Evolutionary conservation across 140 eudicot species (phyloP).

Genomic region (Oenanthe javanica): DNA sequence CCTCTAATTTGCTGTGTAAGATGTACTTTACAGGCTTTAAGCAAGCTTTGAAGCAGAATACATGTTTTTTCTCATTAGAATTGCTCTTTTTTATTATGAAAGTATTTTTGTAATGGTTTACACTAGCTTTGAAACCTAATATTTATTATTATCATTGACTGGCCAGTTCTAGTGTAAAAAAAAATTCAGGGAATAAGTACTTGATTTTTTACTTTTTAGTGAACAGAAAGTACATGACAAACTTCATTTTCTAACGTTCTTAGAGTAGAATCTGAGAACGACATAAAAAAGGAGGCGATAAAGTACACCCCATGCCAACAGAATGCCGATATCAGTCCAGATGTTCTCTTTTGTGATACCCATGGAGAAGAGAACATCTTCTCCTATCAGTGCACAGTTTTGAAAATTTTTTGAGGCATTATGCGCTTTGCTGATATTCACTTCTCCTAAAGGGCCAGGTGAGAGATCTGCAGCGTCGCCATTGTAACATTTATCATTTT

Average conservation of each 20-base stretch:
- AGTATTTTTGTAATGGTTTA: background rate
- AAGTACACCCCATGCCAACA: slow-evolving; percentile 79
- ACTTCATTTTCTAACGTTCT: slow-evolving; percentile 62
- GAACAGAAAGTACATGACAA: background rate
- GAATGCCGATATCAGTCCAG: slow-evolving; percentile 55
- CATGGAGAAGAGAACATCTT: slow-evolving; percentile 73
- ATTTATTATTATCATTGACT: slow-evolving; percentile 1
- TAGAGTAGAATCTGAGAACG: slow-evolving; percentile 78
- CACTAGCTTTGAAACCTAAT: background rate
- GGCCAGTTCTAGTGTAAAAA: background rate
- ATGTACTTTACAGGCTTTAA: background rate
- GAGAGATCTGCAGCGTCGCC: slow-evolving; percentile 43
- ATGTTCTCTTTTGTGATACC: slow-evolving; percentile 43
- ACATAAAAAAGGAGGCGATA: slow-evolving; percentile 71
- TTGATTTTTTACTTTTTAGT: too few relatives aligned
- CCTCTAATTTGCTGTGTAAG: background rate
- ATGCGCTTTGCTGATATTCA: slow-evolving; percentile 46
- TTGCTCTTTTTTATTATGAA: background rate
- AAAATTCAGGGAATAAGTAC: background rate
- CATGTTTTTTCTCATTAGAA: background rate
- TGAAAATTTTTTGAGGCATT: slow-evolving; percentile 3
- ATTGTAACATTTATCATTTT: slow-evolving; percentile 43
- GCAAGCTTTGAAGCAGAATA: background rate
- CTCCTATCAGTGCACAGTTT: slow-evolving; percentile 59
- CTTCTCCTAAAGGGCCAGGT: slow-evolving; percentile 74